phyloP scores from a whole-genome alignment of 805 yeast genomes.

The Yarrowia sp. region DNA sequence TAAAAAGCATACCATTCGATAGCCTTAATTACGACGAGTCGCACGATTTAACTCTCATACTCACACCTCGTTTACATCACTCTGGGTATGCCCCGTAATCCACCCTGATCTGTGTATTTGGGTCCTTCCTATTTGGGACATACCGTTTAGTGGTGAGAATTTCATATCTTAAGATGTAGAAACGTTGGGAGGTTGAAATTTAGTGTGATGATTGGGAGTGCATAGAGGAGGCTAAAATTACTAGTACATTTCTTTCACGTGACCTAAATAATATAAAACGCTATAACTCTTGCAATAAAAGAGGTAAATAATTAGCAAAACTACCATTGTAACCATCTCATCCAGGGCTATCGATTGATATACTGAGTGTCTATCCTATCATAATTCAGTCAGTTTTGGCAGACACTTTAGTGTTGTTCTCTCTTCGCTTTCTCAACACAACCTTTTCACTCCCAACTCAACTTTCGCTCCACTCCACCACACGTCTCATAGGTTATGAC shows the following conservation, averaged over 20 bases:
- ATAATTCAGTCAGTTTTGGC: too few relatives aligned
- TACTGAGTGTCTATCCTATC: not conserved
- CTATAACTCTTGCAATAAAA: not conserved
- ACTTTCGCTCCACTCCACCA: not conserved
- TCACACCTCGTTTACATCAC: too few relatives aligned
- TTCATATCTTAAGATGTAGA: not conserved
- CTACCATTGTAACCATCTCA: not conserved
- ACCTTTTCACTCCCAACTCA: not conserved
- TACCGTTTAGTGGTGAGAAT: not conserved
- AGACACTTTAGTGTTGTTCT: too few relatives aligned
- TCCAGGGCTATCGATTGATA: not conserved
- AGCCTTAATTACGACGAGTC: not conserved
- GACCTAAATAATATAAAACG: not conserved
- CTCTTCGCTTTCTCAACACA: not conserved
- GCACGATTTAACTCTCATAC: not conserved
- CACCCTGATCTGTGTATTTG: constrained; percentile 1
- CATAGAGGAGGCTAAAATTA: too few relatives aligned
- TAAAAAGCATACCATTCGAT: not conserved
- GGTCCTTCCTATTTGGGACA: constrained; percentile 23
- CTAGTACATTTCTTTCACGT: not conserved
- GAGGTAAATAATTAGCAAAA: too few relatives aligned
- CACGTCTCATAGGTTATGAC: constrained; percentile 21
- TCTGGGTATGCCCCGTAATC: too few relatives aligned
- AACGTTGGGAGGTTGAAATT: not conserved
- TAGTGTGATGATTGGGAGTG: too few relatives aligned